phyloP scores from a whole-genome alignment of 345 rosid genomes.

The Trapa incisa region DNA sequence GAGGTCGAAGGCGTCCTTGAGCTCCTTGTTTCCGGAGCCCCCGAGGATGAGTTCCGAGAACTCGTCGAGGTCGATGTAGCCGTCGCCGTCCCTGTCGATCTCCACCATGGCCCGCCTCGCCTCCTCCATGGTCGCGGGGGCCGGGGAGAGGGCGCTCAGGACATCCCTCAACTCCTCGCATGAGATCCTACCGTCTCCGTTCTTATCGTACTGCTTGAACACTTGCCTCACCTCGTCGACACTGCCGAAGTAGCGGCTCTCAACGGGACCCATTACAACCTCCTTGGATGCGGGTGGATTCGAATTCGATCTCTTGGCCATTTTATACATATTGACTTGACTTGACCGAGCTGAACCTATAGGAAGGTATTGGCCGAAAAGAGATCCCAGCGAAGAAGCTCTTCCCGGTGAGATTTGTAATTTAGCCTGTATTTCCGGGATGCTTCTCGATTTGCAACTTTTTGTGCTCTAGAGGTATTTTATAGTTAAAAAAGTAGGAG shows the following conservation, averaged over 20 bases:
- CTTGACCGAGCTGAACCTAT: no score
- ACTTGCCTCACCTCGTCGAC: conserved; percentile 40
- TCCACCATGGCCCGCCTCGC: conserved; percentile 48
- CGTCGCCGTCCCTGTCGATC: conserved; percentile 84
- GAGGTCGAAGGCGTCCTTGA: conserved; percentile 77
- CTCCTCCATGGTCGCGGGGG: conserved; percentile 38
- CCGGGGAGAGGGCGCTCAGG: conserved; percentile 38
- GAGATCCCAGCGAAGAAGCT: no score
- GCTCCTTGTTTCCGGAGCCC: conserved; percentile 24
- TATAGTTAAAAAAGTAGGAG: no score
- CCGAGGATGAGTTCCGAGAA: conserved; percentile 37
- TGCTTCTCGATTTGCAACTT: no score
- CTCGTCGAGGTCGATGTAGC: conserved; percentile 66
- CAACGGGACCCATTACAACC: not conserved
- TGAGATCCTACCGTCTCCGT: conserved; percentile 90
- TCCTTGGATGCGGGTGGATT: not conserved
- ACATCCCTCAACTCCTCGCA: conserved; percentile 48
- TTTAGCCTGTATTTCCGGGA: no score
- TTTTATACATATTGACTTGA: not conserved
- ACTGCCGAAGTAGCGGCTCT: conserved; percentile 5
- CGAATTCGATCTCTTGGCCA: not conserved
- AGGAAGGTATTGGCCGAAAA: no score
- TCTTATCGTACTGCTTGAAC: conserved; percentile 67
- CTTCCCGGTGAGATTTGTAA: no score
- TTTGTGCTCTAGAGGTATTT: no score